These are phyloP conservation scores for Ustilago curta DNA, from an alignment of 1,284 basidiomycete species.

Conservation along the genomic window DNA sequence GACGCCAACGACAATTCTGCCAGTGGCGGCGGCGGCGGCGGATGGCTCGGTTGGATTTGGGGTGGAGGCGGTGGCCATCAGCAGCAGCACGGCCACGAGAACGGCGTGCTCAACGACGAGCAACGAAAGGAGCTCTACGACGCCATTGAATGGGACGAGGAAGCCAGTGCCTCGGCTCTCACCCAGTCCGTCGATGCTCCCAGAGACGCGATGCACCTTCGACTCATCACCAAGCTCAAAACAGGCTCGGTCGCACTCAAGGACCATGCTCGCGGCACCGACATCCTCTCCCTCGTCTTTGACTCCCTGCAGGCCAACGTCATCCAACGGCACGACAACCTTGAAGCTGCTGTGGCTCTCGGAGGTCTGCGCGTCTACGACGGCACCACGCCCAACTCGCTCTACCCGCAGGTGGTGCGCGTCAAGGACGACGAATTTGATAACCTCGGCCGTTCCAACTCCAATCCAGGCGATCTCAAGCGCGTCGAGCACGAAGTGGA, in stretches of 20 bases:
- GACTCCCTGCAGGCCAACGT: slow-evolving; percentile 88
- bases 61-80: slow-evolving; percentile 45
- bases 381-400: slow-evolving; percentile 82
- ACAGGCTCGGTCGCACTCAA: slow-evolving; percentile 64
- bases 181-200: slow-evolving; percentile 72
- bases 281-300: slow-evolving; percentile 89
- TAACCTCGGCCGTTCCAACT: slow-evolving; percentile 41
- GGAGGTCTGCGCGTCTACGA: slow-evolving; percentile 92
- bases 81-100: slow-evolving; percentile 40
- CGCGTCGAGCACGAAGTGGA: slow-evolving; percentile 65
- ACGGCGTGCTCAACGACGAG: slow-evolving; percentile 84
- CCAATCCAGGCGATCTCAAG: slow-evolving; percentile 47
- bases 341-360: slow-evolving; percentile 84
- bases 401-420: slow-evolving; percentile 92
- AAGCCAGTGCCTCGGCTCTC: slow-evolving; percentile 44
- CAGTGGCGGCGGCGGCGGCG: slow-evolving; percentile 38
- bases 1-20: slow-evolving; percentile 70
- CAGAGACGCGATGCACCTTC: slow-evolving; percentile 83
- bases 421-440: slow-evolving; percentile 77
- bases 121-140: slow-evolving; percentile 93
- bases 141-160: slow-evolving; percentile 86
- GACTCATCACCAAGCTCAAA: slow-evolving; percentile 75
- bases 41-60: slow-evolving; percentile 69
- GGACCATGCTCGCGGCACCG: slow-evolving; percentile 69
- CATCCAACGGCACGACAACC: slow-evolving; percentile 86